Evolutionary conservation across 2,329 filamentous ascomycete genomes (phyloP).

Genomic region (Cadophora malorum): DNA sequence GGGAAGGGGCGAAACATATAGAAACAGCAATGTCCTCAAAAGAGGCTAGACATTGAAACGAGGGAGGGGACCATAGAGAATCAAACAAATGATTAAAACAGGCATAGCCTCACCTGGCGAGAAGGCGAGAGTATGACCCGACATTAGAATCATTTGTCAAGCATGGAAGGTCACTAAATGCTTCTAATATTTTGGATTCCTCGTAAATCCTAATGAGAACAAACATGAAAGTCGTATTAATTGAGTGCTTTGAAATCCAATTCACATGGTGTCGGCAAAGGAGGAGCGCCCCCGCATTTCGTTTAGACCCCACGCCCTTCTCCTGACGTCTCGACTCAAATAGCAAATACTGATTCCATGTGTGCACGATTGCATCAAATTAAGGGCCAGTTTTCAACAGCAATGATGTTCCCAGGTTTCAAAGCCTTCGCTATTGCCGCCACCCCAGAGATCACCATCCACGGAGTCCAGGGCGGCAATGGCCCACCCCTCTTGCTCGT

Average conservation of each 20-base stretch:
- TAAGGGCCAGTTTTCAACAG: background rate
- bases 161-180: background rate
- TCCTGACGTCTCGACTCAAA: background rate
- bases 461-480: conserved; percentile 49
- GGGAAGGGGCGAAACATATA: too few relatives aligned
- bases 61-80: too few relatives aligned
- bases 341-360: background rate
- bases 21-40: too few relatives aligned
- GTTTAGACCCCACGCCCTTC: conserved; percentile 1
- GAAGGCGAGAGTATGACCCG: too few relatives aligned
- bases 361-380: background rate
- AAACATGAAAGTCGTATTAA: background rate
- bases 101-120: too few relatives aligned
- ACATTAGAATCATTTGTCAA: background rate
- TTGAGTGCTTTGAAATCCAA: background rate
- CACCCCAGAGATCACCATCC: conserved; percentile 50
- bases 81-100: too few relatives aligned
- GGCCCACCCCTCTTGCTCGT: conserved; percentile 54
- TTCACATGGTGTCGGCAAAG: background rate
- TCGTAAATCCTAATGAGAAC: background rate
- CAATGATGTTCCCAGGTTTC: conserved; percentile 50
- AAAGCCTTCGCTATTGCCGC: conserved; percentile 49
- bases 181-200: background rate
- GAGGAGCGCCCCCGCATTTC: conserved; percentile 6
- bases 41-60: too few relatives aligned